phyloP scores from a whole-genome alignment of 495 filamentous ascomycete species.

The Ramalina peruviana region DNA sequence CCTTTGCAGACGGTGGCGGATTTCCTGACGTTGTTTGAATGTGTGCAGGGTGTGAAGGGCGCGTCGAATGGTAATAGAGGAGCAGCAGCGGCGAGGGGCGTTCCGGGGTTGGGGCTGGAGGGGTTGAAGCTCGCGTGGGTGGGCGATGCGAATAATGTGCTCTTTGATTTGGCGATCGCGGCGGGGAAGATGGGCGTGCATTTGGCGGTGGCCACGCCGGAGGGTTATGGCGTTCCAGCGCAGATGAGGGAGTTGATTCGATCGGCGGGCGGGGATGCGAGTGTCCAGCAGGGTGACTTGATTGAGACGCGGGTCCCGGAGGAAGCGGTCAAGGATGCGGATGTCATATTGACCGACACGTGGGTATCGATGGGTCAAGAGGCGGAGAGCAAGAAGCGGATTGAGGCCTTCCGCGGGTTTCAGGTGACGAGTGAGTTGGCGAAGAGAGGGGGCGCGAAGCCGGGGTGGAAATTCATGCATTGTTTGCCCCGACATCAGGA shows the following conservation, averaged over 20 bases:
- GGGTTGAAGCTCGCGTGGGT: constrained; percentile 89
- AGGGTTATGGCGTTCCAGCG: constrained; percentile 62
- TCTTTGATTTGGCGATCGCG: constrained; percentile 80
- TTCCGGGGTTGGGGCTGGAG: constrained; percentile 50
- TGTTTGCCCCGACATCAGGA: constrained; percentile 88
- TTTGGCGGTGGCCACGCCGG: constrained; percentile 72
- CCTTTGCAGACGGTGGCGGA: constrained; percentile 89
- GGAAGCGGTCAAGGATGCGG: constrained; percentile 76
- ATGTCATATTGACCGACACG: constrained; percentile 88
- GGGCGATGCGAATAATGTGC: constrained; percentile 92
- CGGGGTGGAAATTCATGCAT: constrained; percentile 96
- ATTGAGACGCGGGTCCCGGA: constrained; percentile 66
- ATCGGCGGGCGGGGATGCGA: constrained; percentile 38
- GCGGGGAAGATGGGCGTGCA: constrained; percentile 77
- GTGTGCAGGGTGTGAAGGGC: too few relatives aligned
- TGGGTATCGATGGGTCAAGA: constrained; percentile 98
- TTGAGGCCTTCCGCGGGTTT: constrained; percentile 77
- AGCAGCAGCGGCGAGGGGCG: constrained; percentile 38
- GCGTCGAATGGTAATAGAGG: too few relatives aligned
- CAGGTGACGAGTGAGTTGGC: constrained; percentile 79
- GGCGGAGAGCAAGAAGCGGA: constrained; percentile 54
- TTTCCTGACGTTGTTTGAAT: constrained; percentile 80
- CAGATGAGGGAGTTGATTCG: constrained; percentile 56
- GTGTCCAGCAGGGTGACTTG: constrained; percentile 46
- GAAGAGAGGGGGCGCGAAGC: constrained; percentile 70